Conservation (phyloP, 2,329 filamentous ascomycete genomes). For the Fusarium sp. region DNA sequence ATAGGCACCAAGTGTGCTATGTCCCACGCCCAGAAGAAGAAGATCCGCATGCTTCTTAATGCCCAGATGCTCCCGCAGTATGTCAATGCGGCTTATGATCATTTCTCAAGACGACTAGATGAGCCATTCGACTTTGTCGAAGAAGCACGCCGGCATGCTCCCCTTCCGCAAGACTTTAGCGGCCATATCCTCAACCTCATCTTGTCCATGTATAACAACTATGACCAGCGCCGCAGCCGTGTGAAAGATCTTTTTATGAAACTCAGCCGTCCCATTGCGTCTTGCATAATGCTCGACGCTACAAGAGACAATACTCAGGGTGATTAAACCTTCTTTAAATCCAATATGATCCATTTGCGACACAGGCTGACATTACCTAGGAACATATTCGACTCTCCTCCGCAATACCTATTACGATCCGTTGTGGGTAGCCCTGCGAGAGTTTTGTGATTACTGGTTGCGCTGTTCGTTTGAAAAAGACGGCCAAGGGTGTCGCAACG, state of each 20-base stretch:
- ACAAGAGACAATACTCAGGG: too few species aligned
- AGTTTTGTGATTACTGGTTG: conserved; percentile 14
- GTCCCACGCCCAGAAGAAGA: conserved; percentile 14
- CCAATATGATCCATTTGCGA: too few species aligned
- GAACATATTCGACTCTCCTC: too few species aligned
- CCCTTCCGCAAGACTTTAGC: conserved; percentile 10
- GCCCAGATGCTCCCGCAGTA: conserved; percentile 15
- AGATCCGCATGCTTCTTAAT: conserved; percentile 15
- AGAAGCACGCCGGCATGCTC: conserved; percentile 5
- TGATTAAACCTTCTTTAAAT: too few species aligned
- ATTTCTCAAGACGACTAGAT: conserved; percentile 7
- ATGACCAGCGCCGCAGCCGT: too few species aligned
- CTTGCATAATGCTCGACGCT: too few species aligned
- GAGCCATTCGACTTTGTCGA: conserved; percentile 16
- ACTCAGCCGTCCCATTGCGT: too few species aligned
- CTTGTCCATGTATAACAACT: conserved; percentile 10
- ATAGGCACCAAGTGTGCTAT: conserved; percentile 7
- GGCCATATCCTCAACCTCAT: conserved; percentile 20
- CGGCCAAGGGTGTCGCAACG: conserved; percentile 3
- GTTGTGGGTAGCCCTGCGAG: too few species aligned
- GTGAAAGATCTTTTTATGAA: too few species aligned
- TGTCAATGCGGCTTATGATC: conserved; percentile 11
- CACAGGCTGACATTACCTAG: too few species aligned
- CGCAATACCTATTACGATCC: too few species aligned
- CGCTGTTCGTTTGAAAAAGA: conserved; percentile 13